Conservation (phyloP, 768 basidiomycete species). For the Udeniomyces megalosporus region DNA sequence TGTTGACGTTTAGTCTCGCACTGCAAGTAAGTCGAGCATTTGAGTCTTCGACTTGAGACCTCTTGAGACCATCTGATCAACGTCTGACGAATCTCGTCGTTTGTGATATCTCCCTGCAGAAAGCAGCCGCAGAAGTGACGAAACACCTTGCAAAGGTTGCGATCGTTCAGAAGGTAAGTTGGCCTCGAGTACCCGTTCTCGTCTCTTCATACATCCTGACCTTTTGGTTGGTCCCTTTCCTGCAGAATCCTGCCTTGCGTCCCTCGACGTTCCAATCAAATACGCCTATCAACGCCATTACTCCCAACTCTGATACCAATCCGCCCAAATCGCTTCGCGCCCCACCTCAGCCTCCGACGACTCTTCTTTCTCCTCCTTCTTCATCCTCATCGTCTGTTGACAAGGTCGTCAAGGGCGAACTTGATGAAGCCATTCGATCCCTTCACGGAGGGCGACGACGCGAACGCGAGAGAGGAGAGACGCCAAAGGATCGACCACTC, state of each 20-base stretch:
- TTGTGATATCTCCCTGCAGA: slow-evolving; percentile 21
- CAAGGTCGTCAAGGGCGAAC: slow-evolving; percentile 49
- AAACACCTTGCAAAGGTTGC: slow-evolving; percentile 1
- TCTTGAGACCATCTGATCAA: neutral
- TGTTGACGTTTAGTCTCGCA: neutral
- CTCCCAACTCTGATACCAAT: neutral
- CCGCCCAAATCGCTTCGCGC: neutral
- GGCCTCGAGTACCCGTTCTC: neutral
- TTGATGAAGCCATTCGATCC: slow-evolving; percentile 70
- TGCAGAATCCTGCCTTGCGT: slow-evolving; percentile 16
- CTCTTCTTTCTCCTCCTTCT: neutral
- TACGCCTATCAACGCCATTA: neutral
- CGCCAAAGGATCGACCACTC: slow-evolving; percentile 35
- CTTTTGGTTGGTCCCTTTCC: slow-evolving; percentile 35
- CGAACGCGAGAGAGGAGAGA: slow-evolving; percentile 26
- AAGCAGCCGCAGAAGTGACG: slow-evolving; percentile 25
- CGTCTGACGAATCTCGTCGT: slow-evolving; percentile 16
- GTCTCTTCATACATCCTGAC: slow-evolving; percentile 20
- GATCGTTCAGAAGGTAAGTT: neutral
- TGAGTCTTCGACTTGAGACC: neutral
- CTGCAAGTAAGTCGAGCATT: neutral
- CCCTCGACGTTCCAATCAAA: neutral
- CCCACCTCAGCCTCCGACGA: neutral
- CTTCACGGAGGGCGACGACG: slow-evolving; percentile 33
- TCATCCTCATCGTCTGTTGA: neutral